Conservation (phyloP, 768 basidiomycete genomes). For the Amyloporia xantha region DNA sequence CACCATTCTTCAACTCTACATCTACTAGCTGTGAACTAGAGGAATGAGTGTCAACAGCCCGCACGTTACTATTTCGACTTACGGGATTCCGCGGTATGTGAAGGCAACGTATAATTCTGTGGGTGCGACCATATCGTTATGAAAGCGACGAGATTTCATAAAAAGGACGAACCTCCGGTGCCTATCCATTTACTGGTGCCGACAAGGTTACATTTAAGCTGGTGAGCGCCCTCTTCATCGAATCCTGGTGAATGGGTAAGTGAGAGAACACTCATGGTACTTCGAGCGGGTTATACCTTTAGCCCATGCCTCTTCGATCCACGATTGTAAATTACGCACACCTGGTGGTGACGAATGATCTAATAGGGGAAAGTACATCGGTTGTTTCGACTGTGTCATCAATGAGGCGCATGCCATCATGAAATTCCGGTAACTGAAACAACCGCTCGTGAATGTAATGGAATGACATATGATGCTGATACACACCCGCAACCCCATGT, state of each 20-base stretch:
- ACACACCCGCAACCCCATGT: conserved; percentile 50
- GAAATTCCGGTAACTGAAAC: conserved; percentile 71
- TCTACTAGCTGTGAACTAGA: conserved; percentile 60
- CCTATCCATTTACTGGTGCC: conserved; percentile 76
- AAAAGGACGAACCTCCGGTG: conserved; percentile 49
- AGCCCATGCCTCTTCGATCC: conserved; percentile 81
- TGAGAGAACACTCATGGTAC: neutral
- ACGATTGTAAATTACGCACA: conserved; percentile 64
- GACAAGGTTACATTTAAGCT: conserved; percentile 47
- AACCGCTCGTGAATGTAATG: neutral
- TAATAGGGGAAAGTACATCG: conserved; percentile 54
- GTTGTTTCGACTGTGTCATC: conserved; percentile 58
- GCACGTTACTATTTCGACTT: no score
- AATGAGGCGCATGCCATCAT: conserved; percentile 71
- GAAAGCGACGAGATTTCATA: no score
- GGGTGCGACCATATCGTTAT: no score
- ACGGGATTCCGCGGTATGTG: conserved; percentile 77
- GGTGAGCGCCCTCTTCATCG: conserved; percentile 59
- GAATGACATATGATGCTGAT: neutral
- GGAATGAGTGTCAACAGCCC: no score
- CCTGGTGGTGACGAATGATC: conserved; percentile 55
- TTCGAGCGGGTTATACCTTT: conserved; percentile 34
- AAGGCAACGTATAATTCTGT: conserved; percentile 77
- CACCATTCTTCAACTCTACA: conserved; percentile 51
- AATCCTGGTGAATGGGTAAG: conserved; percentile 42